These are phyloP conservation scores for Cicer chorassanicum DNA, from an alignment of 306 rosid genomes.

Conservation along the genomic window DNA sequence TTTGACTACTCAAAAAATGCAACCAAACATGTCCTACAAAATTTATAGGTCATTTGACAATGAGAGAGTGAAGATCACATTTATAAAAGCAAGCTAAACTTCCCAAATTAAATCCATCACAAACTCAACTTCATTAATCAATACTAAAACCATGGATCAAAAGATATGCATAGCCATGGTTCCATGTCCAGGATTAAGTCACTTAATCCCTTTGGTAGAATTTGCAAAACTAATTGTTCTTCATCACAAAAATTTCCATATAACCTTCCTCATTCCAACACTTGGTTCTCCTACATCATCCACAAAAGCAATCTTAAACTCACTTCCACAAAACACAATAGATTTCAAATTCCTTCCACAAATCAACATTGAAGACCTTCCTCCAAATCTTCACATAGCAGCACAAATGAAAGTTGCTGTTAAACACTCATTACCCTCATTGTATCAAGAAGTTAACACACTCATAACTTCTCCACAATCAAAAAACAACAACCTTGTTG, in stretches of 20 bases:
- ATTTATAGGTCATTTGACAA: no score
- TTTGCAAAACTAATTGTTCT: constrained; percentile 10
- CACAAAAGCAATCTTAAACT: background rate
- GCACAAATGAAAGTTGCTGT: constrained; percentile 1
- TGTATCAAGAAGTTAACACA: background rate
- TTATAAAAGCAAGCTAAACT: no score
- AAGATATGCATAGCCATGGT: background rate
- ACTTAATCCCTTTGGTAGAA: background rate
- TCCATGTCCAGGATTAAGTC: constrained; percentile 2
- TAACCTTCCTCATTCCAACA: background rate
- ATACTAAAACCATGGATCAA: background rate
- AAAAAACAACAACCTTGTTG: background rate
- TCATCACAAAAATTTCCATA: background rate
- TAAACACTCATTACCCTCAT: background rate
- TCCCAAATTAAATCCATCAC: no score
- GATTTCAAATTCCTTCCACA: constrained; percentile 6
- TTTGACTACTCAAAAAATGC: no score
- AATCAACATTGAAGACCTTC: constrained; percentile 1
- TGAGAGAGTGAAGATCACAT: no score
- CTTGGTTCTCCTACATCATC: background rate
- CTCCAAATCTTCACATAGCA: background rate
- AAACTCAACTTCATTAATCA: no score
- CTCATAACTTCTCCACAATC: background rate
- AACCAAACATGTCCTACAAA: no score
- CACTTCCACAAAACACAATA: constrained; percentile 1